Percentiles rank a stretch among this genome's conserved stretches.
These are phyloP conservation scores for Taphrina flavorubra DNA, from an alignment of 1,139 yeast species.

Conservation along the genomic window DNA sequence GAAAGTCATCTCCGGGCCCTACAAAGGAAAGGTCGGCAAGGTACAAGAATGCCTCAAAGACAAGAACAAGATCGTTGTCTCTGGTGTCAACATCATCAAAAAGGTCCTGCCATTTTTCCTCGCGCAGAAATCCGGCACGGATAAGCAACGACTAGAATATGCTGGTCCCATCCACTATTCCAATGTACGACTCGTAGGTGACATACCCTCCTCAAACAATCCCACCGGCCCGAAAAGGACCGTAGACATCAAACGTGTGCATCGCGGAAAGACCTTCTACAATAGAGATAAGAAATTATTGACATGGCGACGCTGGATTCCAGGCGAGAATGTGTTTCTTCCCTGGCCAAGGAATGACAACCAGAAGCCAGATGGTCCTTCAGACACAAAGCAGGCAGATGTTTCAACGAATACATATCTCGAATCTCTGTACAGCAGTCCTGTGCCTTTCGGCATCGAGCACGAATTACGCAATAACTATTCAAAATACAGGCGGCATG, in stretches of 20 bases:
- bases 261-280: constrained; percentile 39
- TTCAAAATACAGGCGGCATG: constrained; percentile 28
- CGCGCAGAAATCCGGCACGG: constrained; percentile 11
- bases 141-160: constrained; percentile 22
- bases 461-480: constrained; percentile 39
- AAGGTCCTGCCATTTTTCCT: constrained; percentile 33
- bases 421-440: constrained; percentile 28
- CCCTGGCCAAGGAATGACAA: constrained; percentile 42
- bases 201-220: constrained; percentile 32
- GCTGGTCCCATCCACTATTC: constrained; percentile 42
- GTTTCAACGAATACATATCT: constrained; percentile 32
- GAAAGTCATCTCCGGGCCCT: constrained; percentile 41
- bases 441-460: constrained; percentile 27
- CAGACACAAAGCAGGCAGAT: constrained; percentile 30
- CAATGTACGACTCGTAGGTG: constrained; percentile 42
- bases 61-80: constrained; percentile 41
- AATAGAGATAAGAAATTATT: constrained; percentile 39
- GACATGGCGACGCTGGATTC: constrained; percentile 43
- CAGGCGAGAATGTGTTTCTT: constrained; percentile 41
- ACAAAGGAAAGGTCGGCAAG: constrained; percentile 38
- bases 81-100: constrained; percentile 41
- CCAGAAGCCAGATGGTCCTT: constrained; percentile 29
- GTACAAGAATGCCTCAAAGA: constrained; percentile 39
- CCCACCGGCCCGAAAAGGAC: constrained; percentile 30
- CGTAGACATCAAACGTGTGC: constrained; percentile 40